Evolutionary conservation across 257 asterid species (phyloP).

Genomic region (Solanum infundibuliforme): DNA sequence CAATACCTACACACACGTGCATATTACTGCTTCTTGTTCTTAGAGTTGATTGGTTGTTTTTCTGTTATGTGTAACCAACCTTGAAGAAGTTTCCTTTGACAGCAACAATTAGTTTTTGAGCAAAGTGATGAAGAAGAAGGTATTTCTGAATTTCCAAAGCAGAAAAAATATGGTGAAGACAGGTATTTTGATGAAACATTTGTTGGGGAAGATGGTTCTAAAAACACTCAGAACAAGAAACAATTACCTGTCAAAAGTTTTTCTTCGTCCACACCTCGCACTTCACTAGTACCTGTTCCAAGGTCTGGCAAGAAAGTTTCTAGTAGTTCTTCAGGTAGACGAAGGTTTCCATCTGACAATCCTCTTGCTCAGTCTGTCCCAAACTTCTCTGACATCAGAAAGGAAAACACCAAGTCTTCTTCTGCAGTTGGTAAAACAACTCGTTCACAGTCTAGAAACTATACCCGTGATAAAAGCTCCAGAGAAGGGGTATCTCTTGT

Average conservation of each 20-base stretch:
- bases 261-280: slow-evolving; percentile 47
- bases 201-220: slow-evolving; percentile 30
- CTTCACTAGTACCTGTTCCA: slow-evolving; percentile 41
- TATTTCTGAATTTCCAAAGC: slow-evolving; percentile 33
- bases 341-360: slow-evolving; percentile 65
- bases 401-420: slow-evolving; percentile 67
- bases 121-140: slow-evolving; percentile 50
- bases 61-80: slow-evolving; percentile 34
- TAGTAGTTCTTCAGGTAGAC: slow-evolving; percentile 35
- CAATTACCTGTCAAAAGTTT: slow-evolving; percentile 29
- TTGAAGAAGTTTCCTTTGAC: slow-evolving; percentile 43
- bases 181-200: slow-evolving; percentile 31
- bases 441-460: slow-evolving; percentile 48
- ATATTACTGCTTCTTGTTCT: neutral
- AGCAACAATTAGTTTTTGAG: slow-evolving; percentile 61
- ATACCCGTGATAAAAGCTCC: slow-evolving; percentile 47
- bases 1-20: neutral
- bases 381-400: slow-evolving; percentile 66
- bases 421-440: slow-evolving; percentile 36
- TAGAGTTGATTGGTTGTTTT: slow-evolving; percentile 17
- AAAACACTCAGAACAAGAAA: slow-evolving; percentile 41
- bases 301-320: slow-evolving; percentile 45
- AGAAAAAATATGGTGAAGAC: slow-evolving; percentile 26
- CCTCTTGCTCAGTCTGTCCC: slow-evolving; percentile 87
- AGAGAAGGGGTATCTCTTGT: slow-evolving; percentile 32